Evolutionary conservation across 2,329 filamentous ascomycete genomes (phyloP).

Genomic region (Lizonia empirigonia): DNA sequence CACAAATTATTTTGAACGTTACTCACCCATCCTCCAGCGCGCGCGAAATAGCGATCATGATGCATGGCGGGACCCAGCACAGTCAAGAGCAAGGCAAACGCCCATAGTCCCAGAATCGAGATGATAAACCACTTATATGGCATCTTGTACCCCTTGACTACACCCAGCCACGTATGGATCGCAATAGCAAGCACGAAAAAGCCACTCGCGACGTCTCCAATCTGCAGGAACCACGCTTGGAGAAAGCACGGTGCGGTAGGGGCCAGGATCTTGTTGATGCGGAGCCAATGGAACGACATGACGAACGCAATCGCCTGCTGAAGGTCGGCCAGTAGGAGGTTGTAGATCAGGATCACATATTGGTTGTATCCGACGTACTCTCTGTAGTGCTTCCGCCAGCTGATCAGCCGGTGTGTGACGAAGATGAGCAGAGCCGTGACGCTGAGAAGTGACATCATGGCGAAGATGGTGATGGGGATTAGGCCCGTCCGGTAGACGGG

Average conservation of each 20-base stretch:
- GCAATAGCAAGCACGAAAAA: constrained; percentile 61
- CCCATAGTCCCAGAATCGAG: constrained; percentile 54
- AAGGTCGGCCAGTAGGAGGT: constrained; percentile 60
- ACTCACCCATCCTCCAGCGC: constrained; percentile 59
- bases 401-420: constrained; percentile 58
- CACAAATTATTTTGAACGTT: neutral
- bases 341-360: constrained; percentile 61
- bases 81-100: constrained; percentile 53
- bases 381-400: constrained; percentile 56
- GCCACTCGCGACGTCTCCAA: constrained; percentile 59
- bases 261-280: constrained; percentile 51
- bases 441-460: constrained; percentile 55
- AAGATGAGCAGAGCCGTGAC: constrained; percentile 53
- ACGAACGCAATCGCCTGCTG: constrained; percentile 58
- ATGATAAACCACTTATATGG: constrained; percentile 53
- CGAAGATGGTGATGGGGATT: constrained; percentile 55
- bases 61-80: constrained; percentile 54
- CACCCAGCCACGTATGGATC: constrained; percentile 58
- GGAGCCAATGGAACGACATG: constrained; percentile 56
- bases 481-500: constrained; percentile 48
- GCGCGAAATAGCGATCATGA: constrained; percentile 52
- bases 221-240: constrained; percentile 59
- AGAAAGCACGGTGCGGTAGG: constrained; percentile 55
- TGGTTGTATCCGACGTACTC: constrained; percentile 61
- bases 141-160: constrained; percentile 56